A percentile compares a stretch with the other conserved stretches of the same genome.
phyloP scores from a whole-genome alignment of 257 asterid species.

The Avicennia marina region DNA sequence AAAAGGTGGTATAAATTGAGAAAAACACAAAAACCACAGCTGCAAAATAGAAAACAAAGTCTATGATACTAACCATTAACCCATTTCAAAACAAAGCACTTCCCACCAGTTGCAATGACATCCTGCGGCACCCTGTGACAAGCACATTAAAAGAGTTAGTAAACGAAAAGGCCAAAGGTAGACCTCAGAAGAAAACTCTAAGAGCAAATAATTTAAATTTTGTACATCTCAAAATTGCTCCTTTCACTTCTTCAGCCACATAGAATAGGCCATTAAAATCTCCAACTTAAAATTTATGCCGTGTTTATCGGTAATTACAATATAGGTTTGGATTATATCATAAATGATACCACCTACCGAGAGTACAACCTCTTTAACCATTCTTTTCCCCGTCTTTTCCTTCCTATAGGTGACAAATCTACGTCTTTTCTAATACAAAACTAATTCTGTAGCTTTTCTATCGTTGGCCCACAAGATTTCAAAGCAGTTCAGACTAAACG shows the following conservation, averaged over 20 bases:
- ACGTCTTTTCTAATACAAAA: background rate
- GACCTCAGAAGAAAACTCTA: background rate
- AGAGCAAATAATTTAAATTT: background rate
- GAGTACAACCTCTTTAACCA: too few relatives aligned
- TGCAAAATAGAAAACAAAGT: background rate
- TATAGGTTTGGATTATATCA: too few relatives aligned
- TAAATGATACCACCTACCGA: too few relatives aligned
- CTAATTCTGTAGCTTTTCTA: background rate
- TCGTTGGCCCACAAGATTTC: background rate
- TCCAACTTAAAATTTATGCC: too few relatives aligned
- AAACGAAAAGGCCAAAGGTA: background rate
- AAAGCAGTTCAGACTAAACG: background rate
- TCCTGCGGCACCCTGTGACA: slow-evolving; percentile 89
- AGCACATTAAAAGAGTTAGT: slow-evolving; percentile 9
- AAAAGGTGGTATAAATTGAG: background rate
- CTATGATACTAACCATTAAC: slow-evolving; percentile 67
- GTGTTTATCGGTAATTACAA: too few relatives aligned
- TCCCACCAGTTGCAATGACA: slow-evolving; percentile 85
- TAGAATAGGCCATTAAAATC: background rate
- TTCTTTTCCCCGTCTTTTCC: too few relatives aligned
- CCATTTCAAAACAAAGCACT: slow-evolving; percentile 74
- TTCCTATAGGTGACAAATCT: background rate
- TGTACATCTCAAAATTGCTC: background rate
- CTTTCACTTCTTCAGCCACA: background rate
- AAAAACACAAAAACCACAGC: background rate